Percentiles rank a stretch among this genome's conserved stretches.
Conservation (phyloP, 73 alveolate genomes). For the Stentor roeselii region DNA sequence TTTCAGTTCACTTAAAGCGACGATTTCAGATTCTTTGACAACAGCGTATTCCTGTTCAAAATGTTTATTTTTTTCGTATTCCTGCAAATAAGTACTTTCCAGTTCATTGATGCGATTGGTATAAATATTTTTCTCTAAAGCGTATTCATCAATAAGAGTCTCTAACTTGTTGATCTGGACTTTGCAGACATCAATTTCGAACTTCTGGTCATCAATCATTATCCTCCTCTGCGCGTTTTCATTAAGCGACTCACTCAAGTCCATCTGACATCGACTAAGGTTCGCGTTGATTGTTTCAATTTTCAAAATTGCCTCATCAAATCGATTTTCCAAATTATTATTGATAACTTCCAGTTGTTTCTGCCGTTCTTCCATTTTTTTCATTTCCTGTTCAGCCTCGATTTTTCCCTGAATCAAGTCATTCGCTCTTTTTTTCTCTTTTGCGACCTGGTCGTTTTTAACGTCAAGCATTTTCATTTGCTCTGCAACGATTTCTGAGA, state of each 20-base stretch:
- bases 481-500: constrained; percentile 42
- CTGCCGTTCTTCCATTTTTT: background rate
- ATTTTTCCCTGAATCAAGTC: constrained; percentile 14
- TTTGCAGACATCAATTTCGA: constrained; percentile 16
- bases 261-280: background rate
- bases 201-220: background rate
- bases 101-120: background rate
- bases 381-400: constrained; percentile 20
- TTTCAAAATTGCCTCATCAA: background rate
- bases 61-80: background rate
- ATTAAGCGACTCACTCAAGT: background rate
- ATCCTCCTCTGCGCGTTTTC: constrained; percentile 16
- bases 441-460: background rate
- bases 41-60: constrained; percentile 10
- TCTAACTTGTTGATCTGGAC: constrained; percentile 8
- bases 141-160: background rate
- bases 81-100: background rate
- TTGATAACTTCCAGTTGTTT: constrained; percentile 1
- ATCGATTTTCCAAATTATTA: background rate
- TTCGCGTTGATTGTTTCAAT: background rate
- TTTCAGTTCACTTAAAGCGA: background rate
- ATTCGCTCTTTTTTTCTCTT: background rate
- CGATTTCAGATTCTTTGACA: background rate
- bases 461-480: background rate
- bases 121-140: background rate